These are phyloP conservation scores for Beauveria sp. DNA, from an alignment of 2,329 filamentous ascomycete genomes.

Conservation along the genomic window DNA sequence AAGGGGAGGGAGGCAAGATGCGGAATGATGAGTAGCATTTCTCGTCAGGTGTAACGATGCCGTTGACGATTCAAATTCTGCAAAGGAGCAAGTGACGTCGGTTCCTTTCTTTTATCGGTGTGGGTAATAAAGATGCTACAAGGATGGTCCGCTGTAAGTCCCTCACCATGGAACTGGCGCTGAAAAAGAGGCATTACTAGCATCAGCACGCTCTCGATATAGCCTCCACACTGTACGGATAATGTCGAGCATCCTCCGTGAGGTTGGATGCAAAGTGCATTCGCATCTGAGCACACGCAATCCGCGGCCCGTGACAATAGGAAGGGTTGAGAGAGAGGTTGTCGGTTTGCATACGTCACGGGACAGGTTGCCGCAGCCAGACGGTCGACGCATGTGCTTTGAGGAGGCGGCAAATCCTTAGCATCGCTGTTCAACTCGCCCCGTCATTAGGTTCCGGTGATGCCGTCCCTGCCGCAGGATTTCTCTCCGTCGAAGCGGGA, in stretches of 20 bases:
- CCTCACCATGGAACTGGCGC: background rate
- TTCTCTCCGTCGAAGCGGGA: background rate
- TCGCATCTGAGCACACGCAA: background rate
- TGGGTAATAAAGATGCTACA: background rate
- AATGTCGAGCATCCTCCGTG: no score
- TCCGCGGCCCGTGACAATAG: background rate
- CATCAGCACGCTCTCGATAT: no score
- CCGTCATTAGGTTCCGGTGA: background rate
- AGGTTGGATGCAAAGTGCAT: no score
- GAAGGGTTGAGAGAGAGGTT: background rate
- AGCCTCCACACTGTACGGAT: no score
- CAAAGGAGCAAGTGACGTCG: constrained; percentile 3
- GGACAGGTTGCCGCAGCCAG: background rate
- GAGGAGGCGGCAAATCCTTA: background rate
- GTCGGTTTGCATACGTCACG: background rate
- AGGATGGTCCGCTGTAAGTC: background rate
- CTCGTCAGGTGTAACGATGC: background rate
- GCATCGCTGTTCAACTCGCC: background rate
- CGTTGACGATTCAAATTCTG: background rate
- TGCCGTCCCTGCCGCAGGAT: background rate
- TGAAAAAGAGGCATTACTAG: background rate
- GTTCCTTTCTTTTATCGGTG: background rate
- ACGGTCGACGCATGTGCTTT: background rate
- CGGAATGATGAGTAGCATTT: background rate
- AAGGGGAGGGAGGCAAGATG: background rate